These are phyloP conservation scores for Fraxinus platypoda DNA, from an alignment of 305 asterid genomes.

Conservation along the genomic window DNA sequence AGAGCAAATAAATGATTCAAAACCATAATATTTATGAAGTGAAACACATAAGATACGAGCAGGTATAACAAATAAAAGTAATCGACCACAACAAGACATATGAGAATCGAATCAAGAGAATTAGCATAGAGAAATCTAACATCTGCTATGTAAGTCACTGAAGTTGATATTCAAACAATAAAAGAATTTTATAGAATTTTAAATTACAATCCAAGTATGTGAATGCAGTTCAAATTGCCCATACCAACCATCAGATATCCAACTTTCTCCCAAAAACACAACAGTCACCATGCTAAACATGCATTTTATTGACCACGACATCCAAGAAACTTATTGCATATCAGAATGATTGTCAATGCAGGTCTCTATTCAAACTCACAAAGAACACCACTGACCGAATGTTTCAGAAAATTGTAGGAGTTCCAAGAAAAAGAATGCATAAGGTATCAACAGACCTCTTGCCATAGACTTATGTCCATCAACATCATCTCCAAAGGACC, in stretches of 20 bases:
- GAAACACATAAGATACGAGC: slow-evolving; percentile 11
- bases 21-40: slow-evolving; percentile 10
- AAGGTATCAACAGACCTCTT: not conserved
- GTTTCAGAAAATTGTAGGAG: not conserved
- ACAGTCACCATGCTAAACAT: slow-evolving; percentile 2
- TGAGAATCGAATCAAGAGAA: slow-evolving; percentile 12
- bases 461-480: not conserved
- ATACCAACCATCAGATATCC: not conserved
- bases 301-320: not conserved
- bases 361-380: not conserved
- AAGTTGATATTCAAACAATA: slow-evolving; percentile 6
- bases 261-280: not conserved
- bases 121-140: slow-evolving; percentile 13
- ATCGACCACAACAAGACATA: not conserved
- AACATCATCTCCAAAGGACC: not conserved
- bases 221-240: not conserved
- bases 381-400: not conserved
- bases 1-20: slow-evolving; percentile 26
- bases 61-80: not conserved
- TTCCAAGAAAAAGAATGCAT: not conserved
- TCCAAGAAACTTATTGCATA: not conserved
- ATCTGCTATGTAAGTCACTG: slow-evolving; percentile 12
- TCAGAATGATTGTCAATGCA: not conserved
- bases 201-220: not conserved
- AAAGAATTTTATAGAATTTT: not conserved